Conservation (phyloP, 2,329 filamentous ascomycete genomes). For the Trichoderma lentiforme region DNA sequence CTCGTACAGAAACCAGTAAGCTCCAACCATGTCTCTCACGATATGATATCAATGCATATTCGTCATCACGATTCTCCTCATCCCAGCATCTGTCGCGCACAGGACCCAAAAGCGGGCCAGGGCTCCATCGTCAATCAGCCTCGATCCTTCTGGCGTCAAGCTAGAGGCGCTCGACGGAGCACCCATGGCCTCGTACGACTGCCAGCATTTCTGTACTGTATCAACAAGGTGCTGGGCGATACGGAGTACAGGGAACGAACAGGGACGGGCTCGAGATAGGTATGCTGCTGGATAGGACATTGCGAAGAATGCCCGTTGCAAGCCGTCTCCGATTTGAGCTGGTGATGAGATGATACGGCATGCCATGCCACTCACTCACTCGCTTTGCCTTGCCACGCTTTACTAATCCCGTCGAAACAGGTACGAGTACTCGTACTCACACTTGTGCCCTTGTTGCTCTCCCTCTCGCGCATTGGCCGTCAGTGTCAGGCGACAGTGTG, state of each 20-base stretch:
- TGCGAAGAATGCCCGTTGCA: neutral
- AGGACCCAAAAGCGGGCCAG: conserved; percentile 7
- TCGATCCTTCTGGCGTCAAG: conserved; percentile 15
- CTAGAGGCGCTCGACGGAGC: conserved; percentile 4
- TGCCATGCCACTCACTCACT: neutral
- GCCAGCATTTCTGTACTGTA: neutral
- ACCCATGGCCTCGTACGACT: conserved; percentile 4
- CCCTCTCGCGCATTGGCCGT: neutral
- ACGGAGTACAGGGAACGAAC: neutral
- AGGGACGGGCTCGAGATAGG: neutral
- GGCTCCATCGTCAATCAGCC: conserved; percentile 14
- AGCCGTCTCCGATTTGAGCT: neutral
- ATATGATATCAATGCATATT: neutral
- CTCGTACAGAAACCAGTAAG: neutral
- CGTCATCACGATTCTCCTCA: neutral
- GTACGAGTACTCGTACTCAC: too few relatives aligned
- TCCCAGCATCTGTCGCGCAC: conserved; percentile 1
- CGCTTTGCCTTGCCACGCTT: neutral
- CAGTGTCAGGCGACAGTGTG: conserved; percentile 4
- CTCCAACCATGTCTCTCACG: neutral
- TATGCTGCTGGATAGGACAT: neutral
- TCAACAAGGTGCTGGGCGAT: neutral
- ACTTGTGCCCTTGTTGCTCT: neutral
- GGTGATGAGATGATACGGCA: neutral
- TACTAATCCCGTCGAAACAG: neutral